phyloP scores from a whole-genome alignment of 2,329 filamentous ascomycete genomes.

The Colletotrichum tabaci region DNA sequence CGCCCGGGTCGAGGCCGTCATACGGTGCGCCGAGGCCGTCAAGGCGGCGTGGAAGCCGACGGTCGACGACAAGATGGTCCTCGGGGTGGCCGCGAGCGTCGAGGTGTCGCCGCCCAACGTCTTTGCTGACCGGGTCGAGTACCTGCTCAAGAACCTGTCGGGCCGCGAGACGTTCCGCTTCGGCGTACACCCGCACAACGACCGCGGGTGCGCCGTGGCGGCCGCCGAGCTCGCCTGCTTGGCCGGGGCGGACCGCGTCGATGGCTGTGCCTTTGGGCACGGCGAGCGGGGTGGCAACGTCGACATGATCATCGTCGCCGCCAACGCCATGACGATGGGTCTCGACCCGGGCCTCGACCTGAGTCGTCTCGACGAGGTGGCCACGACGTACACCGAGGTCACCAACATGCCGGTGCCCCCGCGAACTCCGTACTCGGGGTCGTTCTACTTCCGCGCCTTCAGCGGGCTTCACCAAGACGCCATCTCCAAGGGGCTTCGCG shows the following conservation, averaged over 20 bases:
- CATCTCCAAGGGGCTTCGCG: slow-evolving; percentile 91
- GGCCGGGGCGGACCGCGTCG: slow-evolving; percentile 93
- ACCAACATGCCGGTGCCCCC: slow-evolving; percentile 96
- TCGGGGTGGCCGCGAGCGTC: slow-evolving; percentile 96
- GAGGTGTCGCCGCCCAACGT: slow-evolving; percentile 95
- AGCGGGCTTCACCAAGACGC: slow-evolving; percentile 94
- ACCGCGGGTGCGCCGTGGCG: slow-evolving; percentile 89
- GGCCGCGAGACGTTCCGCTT: slow-evolving; percentile 90
- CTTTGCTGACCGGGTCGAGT: slow-evolving; percentile 96
- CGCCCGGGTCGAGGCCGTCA: slow-evolving; percentile 84
- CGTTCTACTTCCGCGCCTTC: slow-evolving; percentile 91
- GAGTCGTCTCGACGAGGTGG: slow-evolving; percentile 86
- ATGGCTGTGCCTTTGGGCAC: slow-evolving; percentile 94
- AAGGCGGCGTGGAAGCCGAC: slow-evolving; percentile 93
- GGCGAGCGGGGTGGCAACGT: slow-evolving; percentile 96
- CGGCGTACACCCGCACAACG: slow-evolving; percentile 94
- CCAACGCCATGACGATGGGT: slow-evolving; percentile 96
- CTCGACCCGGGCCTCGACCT: slow-evolving; percentile 91
- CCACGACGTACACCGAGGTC: slow-evolving; percentile 89
- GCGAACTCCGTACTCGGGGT: slow-evolving; percentile 89
- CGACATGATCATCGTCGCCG: slow-evolving; percentile 89
- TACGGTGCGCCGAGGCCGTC: slow-evolving; percentile 90
- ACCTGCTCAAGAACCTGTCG: slow-evolving; percentile 88
- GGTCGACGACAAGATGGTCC: slow-evolving; percentile 86
- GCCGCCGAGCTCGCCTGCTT: slow-evolving; percentile 95